Base-by-base conservation (phyloP, 805 yeast genomes). In the Scheffersomyces amazonensis region DNA sequence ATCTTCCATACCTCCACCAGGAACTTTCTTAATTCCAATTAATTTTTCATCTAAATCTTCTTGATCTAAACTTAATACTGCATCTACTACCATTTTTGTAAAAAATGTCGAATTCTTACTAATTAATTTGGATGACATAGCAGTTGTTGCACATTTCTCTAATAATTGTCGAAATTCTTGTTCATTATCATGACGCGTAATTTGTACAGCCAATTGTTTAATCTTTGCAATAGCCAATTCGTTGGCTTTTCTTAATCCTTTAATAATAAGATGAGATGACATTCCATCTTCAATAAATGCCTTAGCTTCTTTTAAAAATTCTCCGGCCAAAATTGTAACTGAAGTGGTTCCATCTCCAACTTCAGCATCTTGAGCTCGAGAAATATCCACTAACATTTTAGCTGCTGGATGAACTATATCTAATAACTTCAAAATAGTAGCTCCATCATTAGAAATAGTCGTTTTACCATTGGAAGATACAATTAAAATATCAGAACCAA, bases 381-480 rank as follows among this genome's bases (percentile, higher is more conserved):
- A 84, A 40, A 93, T 85, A 59, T 95, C 95, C 22, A 95, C 99
- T 48, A 93, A 71, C 39, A 91, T 91, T 54, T 87, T 89, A 10
- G 99, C 99, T 9, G 99, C 99, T 8, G 99, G 99, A 56, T 93
- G 99, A 18, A 93, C 96, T 39, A 93, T 95, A 56, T 93, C 99
- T 49, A 93, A 68, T 40, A 93, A 73, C 58, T 84, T 87, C 60
- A 93, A 71, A 52, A 93, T 91, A 2, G 99, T 93, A 29, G 99
- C 99, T 49, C 99, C 99, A 60, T 93, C 99, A 62, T 93, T 93
- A 31, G 99, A 91, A 49, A 93, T 90, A 16, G 98, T 93, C 34
- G 98, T 87, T 52, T 78, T 82, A 39, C 95, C 96, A 53, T 77
- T 80, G 13, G 83, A 75, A 31, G 82, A 80, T 29, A 91, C 97